Conservation (phyloP, 2,329 filamentous ascomycete genomes). For the Fusarium circinatum region DNA sequence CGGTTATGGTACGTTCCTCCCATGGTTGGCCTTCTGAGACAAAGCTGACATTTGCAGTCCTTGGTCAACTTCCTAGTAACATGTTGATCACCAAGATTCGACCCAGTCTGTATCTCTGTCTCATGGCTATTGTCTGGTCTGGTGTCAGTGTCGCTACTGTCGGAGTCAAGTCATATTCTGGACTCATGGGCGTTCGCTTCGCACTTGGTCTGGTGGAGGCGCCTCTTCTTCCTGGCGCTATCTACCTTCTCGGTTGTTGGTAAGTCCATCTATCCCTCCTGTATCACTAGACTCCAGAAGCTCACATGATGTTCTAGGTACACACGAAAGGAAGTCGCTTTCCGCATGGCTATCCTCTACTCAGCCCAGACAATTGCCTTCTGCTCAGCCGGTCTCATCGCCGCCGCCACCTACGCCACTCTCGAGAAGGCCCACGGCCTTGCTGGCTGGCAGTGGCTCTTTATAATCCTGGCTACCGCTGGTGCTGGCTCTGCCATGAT, state of each 20-base stretch:
- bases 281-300: not conserved
- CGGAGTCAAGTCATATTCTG: constrained; percentile 6
- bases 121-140: constrained; percentile 15
- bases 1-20: not conserved
- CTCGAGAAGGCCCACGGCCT: not conserved
- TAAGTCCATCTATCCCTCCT: not conserved
- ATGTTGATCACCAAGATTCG: constrained; percentile 19
- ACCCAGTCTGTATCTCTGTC: constrained; percentile 7
- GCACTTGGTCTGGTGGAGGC: constrained; percentile 16
- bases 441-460: constrained; percentile 18
- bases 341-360: constrained; percentile 13
- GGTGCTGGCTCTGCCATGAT: constrained; percentile 17
- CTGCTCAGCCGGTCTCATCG: constrained; percentile 11
- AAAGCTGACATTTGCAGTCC: not conserved
- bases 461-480: constrained; percentile 8
- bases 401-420: constrained; percentile 4
- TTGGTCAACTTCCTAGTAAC: constrained; percentile 12
- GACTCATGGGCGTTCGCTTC: constrained; percentile 13
- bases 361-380: constrained; percentile 6
- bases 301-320: not conserved
- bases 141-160: constrained; percentile 12
- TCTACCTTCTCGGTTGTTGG: constrained; percentile 17
- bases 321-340: constrained; percentile 2
- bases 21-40: accelerated
- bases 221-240: constrained; percentile 5